Conservation (phyloP, 2,329 filamentous ascomycete species). For the Sclerotinia nivalis region DNA sequence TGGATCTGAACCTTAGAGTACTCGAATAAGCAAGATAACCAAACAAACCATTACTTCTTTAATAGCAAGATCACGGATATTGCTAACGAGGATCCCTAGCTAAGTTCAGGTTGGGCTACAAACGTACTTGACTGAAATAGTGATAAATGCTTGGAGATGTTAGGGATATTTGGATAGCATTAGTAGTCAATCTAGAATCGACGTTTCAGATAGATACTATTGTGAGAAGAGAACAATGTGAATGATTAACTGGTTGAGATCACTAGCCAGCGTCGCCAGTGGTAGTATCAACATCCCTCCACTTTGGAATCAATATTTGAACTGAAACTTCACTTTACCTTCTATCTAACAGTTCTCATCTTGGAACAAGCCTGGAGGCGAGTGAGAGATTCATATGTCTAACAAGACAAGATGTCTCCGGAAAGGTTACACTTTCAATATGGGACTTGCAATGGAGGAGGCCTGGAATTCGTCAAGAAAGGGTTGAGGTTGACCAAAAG, state of each 20-base stretch:
- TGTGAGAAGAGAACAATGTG: no score
- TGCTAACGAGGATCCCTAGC: no score
- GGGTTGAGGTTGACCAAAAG: not conserved
- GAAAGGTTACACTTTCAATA: not conserved
- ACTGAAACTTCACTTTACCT: not conserved
- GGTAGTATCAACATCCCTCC: not conserved
- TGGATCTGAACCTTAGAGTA: no score
- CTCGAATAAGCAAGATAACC: not conserved
- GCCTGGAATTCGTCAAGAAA: not conserved
- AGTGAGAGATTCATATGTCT: not conserved
- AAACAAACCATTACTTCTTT: not conserved
- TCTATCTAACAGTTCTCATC: not conserved
- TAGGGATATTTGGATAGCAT: not conserved
- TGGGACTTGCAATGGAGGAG: not conserved
- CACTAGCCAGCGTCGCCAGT: no score
- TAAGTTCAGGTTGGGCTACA: not conserved
- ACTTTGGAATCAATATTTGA: not conserved
- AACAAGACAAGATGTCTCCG: not conserved
- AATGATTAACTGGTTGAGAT: not conserved
- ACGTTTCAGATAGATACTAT: not conserved
- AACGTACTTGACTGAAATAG: not conserved
- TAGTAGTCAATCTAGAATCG: not conserved
- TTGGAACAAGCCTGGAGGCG: not conserved
- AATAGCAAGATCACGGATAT: not conserved
- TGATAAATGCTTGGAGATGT: not conserved